Evolutionary conservation across 495 filamentous ascomycete species (phyloP).

Genomic region (Tuber microsphaerosporum): DNA sequence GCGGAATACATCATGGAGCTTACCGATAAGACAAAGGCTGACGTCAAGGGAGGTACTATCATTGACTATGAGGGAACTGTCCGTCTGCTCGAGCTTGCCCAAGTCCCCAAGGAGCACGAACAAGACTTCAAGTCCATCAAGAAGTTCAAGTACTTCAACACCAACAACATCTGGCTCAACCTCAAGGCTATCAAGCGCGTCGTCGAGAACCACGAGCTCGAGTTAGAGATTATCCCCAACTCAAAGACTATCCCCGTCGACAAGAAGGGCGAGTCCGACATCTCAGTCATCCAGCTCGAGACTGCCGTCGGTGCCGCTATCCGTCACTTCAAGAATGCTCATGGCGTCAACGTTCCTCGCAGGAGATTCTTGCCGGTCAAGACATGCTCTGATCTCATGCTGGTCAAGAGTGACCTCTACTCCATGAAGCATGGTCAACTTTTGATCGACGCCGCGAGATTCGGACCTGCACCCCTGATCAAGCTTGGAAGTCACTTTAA

Average conservation of each 20-base stretch:
- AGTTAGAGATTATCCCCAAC: slow-evolving; percentile 99
- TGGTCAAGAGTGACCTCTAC: slow-evolving; percentile 99
- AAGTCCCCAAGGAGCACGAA: slow-evolving; percentile 99
- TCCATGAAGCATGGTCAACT: slow-evolving; percentile 98
- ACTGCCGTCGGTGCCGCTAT: slow-evolving; percentile 97
- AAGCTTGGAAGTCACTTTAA: slow-evolving; percentile 99
- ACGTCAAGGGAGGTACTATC: slow-evolving; percentile 99
- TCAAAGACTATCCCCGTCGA: slow-evolving; percentile 96
- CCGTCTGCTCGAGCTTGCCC: slow-evolving; percentile 94
- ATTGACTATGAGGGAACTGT: slow-evolving; percentile 97
- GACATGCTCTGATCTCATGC: slow-evolving; percentile 98
- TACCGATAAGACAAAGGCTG: slow-evolving; percentile 99
- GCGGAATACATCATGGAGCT: slow-evolving; percentile 99
- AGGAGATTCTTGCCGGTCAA: slow-evolving; percentile 98
- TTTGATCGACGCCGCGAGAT: slow-evolving; percentile 88
- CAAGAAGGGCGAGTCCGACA: slow-evolving; percentile 98
- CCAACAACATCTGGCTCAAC: slow-evolving; percentile 99
- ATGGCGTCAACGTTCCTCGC: slow-evolving; percentile 97
- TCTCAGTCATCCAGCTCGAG: slow-evolving; percentile 96
- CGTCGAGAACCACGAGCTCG: slow-evolving; percentile 94
- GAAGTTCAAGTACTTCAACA: slow-evolving; percentile 99
- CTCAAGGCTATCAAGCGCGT: slow-evolving; percentile 95
- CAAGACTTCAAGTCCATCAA: slow-evolving; percentile 99
- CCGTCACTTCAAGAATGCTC: slow-evolving; percentile 95
- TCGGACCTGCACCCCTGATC: slow-evolving; percentile 97